phyloP scores from a whole-genome alignment of 2,329 filamentous ascomycete genomes.

The Aotearoamyces nothofagi region DNA sequence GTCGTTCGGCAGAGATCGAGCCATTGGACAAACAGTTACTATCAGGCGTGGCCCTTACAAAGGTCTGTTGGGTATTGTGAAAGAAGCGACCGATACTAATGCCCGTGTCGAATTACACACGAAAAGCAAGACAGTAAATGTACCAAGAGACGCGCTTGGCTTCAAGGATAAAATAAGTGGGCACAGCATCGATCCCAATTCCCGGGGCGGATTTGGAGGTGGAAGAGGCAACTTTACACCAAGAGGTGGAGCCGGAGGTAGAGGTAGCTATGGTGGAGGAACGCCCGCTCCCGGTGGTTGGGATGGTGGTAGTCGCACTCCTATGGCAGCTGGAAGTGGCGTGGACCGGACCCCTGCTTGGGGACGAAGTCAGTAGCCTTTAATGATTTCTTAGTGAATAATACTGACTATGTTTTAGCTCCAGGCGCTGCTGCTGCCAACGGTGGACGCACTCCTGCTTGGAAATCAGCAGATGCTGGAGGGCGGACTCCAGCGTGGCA shows the following conservation, averaged over 20 bases:
- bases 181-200: constrained; percentile 57
- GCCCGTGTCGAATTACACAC: constrained; percentile 89
- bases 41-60: constrained; percentile 83
- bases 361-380: constrained; percentile 46
- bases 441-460: constrained; percentile 48
- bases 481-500: constrained; percentile 57
- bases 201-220: constrained; percentile 26
- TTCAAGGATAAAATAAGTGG: constrained; percentile 79
- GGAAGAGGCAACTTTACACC: constrained; percentile 26
- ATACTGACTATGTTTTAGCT: constrained; percentile 5
- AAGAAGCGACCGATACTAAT: constrained; percentile 75
- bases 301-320: constrained; percentile 54
- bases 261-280: constrained; percentile 31
- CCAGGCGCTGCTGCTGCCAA: constrained; percentile 39
- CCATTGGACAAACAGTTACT: constrained; percentile 83
- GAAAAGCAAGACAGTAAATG: constrained; percentile 79
- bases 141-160: constrained; percentile 66
- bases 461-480: constrained; percentile 34
- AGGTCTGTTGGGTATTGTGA: constrained; percentile 85
- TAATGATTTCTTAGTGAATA: neutral
- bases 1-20: constrained; percentile 61
- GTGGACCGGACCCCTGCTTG: constrained; percentile 68
- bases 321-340: constrained; percentile 41
- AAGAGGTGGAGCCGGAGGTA: constrained; percentile 27
- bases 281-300: constrained; percentile 35